Conservation (phyloP, 2,329 filamentous ascomycete genomes). For the Biscogniauxia sp. region DNA sequence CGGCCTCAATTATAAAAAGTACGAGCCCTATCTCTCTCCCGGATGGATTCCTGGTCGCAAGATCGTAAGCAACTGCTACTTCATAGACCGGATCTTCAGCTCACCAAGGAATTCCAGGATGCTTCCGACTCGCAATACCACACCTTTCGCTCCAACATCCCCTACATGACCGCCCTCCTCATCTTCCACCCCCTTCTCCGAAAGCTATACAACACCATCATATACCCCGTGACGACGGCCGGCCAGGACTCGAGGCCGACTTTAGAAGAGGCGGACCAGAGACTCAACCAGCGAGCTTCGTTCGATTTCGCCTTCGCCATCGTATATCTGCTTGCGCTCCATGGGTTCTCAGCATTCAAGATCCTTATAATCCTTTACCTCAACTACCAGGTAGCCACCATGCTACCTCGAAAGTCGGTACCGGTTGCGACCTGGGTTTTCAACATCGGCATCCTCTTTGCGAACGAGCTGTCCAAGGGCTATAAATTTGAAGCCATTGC, state of each 20-base stretch:
- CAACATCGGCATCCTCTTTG: constrained; percentile 81
- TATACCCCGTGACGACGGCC: constrained; percentile 38
- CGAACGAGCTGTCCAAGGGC: constrained; percentile 80
- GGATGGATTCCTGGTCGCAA: constrained; percentile 93
- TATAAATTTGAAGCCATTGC: constrained; percentile 70
- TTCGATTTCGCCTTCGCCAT: constrained; percentile 84
- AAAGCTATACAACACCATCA: constrained; percentile 62
- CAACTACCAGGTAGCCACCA: constrained; percentile 78
- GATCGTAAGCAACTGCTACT: constrained; percentile 57
- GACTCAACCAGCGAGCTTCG: constrained; percentile 66
- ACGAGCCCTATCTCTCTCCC: constrained; percentile 64
- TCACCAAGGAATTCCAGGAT: constrained; percentile 55
- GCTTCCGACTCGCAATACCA: constrained; percentile 86
- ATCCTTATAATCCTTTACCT: constrained; percentile 74
- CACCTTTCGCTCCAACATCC: constrained; percentile 81
- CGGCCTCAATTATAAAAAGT: constrained; percentile 78
- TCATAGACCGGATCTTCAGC: neutral
- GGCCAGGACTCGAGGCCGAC: constrained; percentile 30
- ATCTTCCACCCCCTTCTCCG: constrained; percentile 77
- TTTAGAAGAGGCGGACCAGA: constrained; percentile 48
- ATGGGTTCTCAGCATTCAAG: constrained; percentile 84
- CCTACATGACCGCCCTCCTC: constrained; percentile 72
- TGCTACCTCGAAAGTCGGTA: constrained; percentile 66
- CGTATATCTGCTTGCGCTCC: constrained; percentile 73
- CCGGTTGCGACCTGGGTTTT: constrained; percentile 84